Evolutionary conservation across 306 rosid species (phyloP).

Genomic region (Rosa chinensis): DNA sequence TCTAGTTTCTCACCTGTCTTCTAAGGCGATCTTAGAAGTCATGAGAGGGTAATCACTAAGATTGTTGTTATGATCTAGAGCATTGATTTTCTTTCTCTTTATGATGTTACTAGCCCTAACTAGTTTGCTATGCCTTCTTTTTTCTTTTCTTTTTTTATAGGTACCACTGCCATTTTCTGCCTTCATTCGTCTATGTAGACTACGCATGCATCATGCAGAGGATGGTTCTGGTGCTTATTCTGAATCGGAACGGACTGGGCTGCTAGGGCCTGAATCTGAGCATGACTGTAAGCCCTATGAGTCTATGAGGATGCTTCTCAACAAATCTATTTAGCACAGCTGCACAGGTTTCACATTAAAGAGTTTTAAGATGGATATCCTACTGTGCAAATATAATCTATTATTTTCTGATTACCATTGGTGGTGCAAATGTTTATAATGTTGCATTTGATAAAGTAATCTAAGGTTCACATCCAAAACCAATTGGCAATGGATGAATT

Average conservation of each 20-base stretch:
- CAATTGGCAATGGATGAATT: too few species aligned
- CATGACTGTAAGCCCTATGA: slow-evolving; percentile 31
- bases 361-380: slow-evolving; percentile 8
- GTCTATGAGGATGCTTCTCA: slow-evolving; percentile 46
- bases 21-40: slow-evolving; percentile 90
- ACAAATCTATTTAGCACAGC: slow-evolving; percentile 72
- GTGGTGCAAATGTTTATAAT: background rate
- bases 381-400: slow-evolving; percentile 12
- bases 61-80: background rate
- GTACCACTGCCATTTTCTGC: slow-evolving; percentile 78
- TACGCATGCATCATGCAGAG: slow-evolving; percentile 37
- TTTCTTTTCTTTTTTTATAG: slow-evolving; percentile 33
- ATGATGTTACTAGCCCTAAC: slow-evolving; percentile 10
- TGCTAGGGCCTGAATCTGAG: slow-evolving; percentile 21
- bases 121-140: slow-evolving; percentile 13
- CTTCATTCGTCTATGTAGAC: slow-evolving; percentile 65
- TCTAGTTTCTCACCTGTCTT: slow-evolving; percentile 72
- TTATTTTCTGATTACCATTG: slow-evolving; percentile 14
- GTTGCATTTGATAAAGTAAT: too few species aligned
- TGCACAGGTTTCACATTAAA: slow-evolving; percentile 69
- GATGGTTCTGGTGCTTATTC: slow-evolving; percentile 25
- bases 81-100: slow-evolving; percentile 4
- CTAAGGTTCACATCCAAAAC: too few species aligned
- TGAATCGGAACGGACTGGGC: slow-evolving; percentile 26
- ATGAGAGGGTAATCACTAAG: slow-evolving; percentile 62